Evolutionary conservation across 2,329 filamentous ascomycete species (phyloP), one percentile per base, ranked within the genome.

Genomic region (Drechslera avenae): DNA sequence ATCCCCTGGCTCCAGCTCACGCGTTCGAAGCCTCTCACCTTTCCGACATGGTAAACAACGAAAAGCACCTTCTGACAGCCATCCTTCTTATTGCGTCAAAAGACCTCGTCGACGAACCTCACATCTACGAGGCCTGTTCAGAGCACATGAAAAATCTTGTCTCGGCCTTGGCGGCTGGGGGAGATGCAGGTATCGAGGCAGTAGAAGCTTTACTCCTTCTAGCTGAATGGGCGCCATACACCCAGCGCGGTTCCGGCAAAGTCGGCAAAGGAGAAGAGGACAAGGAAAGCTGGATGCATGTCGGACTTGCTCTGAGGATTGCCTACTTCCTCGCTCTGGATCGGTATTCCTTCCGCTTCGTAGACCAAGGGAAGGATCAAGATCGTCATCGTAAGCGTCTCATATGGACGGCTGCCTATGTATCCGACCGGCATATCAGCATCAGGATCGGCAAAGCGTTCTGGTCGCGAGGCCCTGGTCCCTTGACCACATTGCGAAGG

Each of bases 251-350:
- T 2, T 82, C 83, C 23, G 84, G 84, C 26, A 79, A 82, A 19
- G 84, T 90, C 16, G 87, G 87, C 0, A 81, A 86, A 47, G 87
- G 87, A 7, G 87, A 90, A 67, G 87, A 90, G 65, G 87, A 90
- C 60, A 81, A 87, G 36, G 86, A 87, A 23, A 86, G 86, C 0
- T 90, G 87, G 87, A 90, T 90, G 86, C 85, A 89, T 60, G 86
- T 89, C 5, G 87, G 87, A 1, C 80, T 87, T 16, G 87, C 87
- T 3, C 73, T 90, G 5, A 81, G 87, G 5, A 82, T 88, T 2
- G 87, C 83, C 0, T 90, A 90, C 66, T 87, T 87, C 42, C 81
- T 89, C 13, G 84, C 84, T 1, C 76, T 90, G 14, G 87, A 90
- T 64, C 80, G 85, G 52, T 88, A 86, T 16, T 85, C 85, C 0